Evolutionary conservation across 257 asterid species (phyloP).

Genomic region (Ajuga chamaepitys): DNA sequence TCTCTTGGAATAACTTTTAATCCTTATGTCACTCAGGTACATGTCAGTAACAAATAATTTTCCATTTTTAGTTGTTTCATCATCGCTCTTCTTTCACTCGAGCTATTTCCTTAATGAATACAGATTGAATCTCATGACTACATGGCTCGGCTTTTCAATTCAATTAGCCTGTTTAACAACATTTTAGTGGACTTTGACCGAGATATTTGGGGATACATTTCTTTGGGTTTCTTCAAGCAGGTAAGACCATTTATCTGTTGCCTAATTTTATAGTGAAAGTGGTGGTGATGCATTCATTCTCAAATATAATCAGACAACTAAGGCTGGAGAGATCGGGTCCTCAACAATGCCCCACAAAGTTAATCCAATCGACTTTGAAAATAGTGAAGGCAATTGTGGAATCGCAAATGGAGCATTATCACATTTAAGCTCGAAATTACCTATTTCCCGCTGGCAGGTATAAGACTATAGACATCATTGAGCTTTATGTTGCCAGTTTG

Average conservation of each 20-base stretch:
- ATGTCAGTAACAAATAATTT: background rate
- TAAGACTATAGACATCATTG: background rate
- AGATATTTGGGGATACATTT: slow-evolving; percentile 85
- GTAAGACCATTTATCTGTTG: slow-evolving; percentile 23
- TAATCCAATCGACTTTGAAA: slow-evolving; percentile 88
- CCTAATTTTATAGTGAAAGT: background rate
- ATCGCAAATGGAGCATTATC: slow-evolving; percentile 60
- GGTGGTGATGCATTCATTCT: background rate
- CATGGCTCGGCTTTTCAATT: slow-evolving; percentile 72
- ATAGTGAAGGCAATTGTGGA: slow-evolving; percentile 84
- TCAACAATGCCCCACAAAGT: slow-evolving; percentile 97
- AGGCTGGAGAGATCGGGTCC: slow-evolving; percentile 87
- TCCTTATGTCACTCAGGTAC: slow-evolving; percentile 55
- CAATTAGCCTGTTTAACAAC: slow-evolving; percentile 65
- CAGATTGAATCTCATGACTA: slow-evolving; percentile 95
- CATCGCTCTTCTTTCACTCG: background rate
- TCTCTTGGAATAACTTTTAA: slow-evolving; percentile 53
- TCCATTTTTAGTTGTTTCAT: background rate
- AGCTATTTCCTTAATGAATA: background rate
- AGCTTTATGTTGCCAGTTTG: background rate
- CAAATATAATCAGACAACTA: slow-evolving; percentile 51
- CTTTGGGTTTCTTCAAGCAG: slow-evolving; percentile 82
- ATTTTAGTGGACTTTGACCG: slow-evolving; percentile 67
- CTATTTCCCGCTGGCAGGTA: slow-evolving; percentile 93
- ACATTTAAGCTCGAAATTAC: slow-evolving; percentile 67